Evolutionary conservation across 148 eudicot genomes (phyloP).

Genomic region (Pouteria glomerata): DNA sequence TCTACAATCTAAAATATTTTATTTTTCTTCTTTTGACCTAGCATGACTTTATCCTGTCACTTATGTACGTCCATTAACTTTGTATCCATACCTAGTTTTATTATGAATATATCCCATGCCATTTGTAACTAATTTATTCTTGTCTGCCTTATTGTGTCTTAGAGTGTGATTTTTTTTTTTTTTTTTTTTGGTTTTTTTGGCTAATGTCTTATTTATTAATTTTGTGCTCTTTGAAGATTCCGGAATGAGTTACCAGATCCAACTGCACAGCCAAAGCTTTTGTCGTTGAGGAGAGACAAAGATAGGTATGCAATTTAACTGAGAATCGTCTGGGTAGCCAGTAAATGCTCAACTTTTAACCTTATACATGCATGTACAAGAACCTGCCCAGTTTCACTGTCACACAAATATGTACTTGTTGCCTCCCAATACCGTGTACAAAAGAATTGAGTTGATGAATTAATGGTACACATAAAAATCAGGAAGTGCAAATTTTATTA

Average conservation of each 20-base stretch:
- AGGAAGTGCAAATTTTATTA: no score
- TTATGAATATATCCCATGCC: neutral
- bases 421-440: neutral
- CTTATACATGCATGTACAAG: neutral
- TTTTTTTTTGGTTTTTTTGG: neutral
- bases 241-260: slow-evolving; percentile 97
- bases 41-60: neutral
- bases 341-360: neutral
- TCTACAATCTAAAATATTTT: neutral
- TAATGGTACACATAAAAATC: no score
- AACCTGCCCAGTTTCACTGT: neutral
- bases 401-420: neutral
- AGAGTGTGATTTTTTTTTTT: neutral
- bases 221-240: slow-evolving; percentile 45
- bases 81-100: neutral
- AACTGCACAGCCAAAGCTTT: slow-evolving; percentile 79
- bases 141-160: neutral
- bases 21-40: neutral
- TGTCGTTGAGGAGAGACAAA: slow-evolving; percentile 64
- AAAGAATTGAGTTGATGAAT: neutral
- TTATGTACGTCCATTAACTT: neutral
- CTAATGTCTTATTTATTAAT: slow-evolving; percentile 7
- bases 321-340: neutral
- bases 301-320: slow-evolving; percentile 55
- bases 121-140: neutral